A percentile compares a stretch with the other conserved stretches of the same genome.
Evolutionary conservation across 345 rosid genomes (phyloP).

Genomic region (Eucalyptus regnans): DNA sequence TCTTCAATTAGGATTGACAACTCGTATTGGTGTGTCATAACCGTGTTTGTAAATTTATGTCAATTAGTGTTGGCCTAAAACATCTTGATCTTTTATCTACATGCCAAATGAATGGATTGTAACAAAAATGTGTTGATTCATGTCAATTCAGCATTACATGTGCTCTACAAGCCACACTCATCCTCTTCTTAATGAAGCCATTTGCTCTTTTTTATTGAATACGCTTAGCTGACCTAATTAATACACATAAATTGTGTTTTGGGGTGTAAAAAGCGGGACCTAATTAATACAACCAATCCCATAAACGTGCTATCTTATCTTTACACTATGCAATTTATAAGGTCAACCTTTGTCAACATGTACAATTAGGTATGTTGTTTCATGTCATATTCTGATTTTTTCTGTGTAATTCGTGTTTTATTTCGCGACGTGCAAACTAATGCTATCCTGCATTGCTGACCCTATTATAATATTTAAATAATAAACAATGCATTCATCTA

Average conservation of each 20-base stretch:
- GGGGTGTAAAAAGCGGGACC: not conserved
- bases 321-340: not conserved
- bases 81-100: not conserved
- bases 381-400: not conserved
- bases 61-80: not conserved
- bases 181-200: not conserved
- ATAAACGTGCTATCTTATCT: not conserved
- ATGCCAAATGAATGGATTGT: not conserved
- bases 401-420: not conserved
- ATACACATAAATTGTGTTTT: not conserved
- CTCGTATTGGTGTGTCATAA: not conserved
- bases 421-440: not conserved
- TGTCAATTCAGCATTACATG: not conserved
- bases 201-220: not conserved
- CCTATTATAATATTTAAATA: not conserved
- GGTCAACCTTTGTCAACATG: not conserved
- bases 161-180: not conserved
- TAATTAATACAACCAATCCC: not conserved
- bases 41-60: not conserved
- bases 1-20: not conserved
- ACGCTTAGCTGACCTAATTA: not conserved
- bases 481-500: no score
- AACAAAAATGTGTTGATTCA: not conserved
- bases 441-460: not conserved
- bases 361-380: not conserved